A percentile compares a stretch with the other conserved stretches of the same genome.
These are phyloP conservation scores for Botrytis medusae DNA, from an alignment of 2,329 filamentous ascomycete genomes.

Conservation along the genomic window DNA sequence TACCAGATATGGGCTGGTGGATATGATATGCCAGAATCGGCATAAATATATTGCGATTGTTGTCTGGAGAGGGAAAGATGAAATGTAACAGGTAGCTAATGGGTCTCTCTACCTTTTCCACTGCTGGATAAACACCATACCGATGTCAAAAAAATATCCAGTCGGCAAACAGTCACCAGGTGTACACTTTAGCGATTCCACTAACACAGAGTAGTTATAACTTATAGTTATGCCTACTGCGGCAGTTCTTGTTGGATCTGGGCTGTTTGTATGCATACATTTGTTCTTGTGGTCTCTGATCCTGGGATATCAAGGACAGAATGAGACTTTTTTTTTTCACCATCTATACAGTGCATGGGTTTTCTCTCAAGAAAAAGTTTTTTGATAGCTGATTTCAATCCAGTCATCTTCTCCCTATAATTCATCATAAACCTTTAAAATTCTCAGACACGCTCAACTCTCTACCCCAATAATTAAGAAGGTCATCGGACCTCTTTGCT, in stretches of 20 bases:
- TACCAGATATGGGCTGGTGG: neutral
- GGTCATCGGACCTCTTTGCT: neutral
- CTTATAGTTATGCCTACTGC: neutral
- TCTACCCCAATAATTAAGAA: neutral
- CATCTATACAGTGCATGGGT: neutral
- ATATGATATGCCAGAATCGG: neutral
- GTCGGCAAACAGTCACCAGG: neutral
- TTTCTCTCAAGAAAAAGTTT: neutral
- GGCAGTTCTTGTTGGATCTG: neutral
- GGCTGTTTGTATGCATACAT: neutral
- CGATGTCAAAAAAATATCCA: too few species aligned
- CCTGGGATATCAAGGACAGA: neutral
- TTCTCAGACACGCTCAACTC: neutral
- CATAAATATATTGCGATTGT: neutral
- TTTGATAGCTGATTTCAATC: fast-evolving
- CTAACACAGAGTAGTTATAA: neutral
- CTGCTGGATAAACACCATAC: neutral
- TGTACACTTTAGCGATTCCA: neutral
- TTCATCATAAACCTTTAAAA: neutral
- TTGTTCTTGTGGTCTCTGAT: neutral
- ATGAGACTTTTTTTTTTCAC: neutral
- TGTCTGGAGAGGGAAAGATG: neutral
- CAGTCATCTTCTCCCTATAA: neutral
- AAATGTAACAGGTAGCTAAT: neutral
- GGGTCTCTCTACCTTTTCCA: neutral